Percentiles rank a stretch among this genome's conserved stretches.
Conservation (phyloP, 2,329 filamentous ascomycete species). For the Stenocarpella maydis region DNA sequence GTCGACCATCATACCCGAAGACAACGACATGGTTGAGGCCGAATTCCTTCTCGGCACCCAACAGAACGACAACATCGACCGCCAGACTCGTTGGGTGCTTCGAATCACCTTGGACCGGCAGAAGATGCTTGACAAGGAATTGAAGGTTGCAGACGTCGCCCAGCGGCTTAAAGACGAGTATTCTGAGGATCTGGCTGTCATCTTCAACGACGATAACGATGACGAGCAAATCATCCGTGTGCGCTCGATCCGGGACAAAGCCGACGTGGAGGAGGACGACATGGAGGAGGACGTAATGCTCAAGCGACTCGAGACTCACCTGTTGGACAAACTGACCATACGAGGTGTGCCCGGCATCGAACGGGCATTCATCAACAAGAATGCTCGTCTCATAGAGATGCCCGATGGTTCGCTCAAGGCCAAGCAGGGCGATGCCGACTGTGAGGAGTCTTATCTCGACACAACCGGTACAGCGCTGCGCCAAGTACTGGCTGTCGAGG, state of each 20-base stretch:
- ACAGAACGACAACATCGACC: constrained; percentile 69
- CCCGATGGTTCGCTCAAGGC: constrained; percentile 77
- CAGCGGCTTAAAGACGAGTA: constrained; percentile 90
- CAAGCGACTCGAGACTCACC: constrained; percentile 89
- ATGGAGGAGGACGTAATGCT: constrained; percentile 91
- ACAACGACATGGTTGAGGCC: constrained; percentile 93
- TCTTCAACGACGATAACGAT: constrained; percentile 98
- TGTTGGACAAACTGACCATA: constrained; percentile 89
- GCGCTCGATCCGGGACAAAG: constrained; percentile 75
- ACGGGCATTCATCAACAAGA: constrained; percentile 90
- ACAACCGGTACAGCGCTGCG: constrained; percentile 90
- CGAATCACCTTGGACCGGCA: constrained; percentile 93
- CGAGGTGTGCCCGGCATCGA: constrained; percentile 91
- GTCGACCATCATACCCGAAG: constrained; percentile 84
- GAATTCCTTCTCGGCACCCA: constrained; percentile 85
- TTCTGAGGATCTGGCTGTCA: constrained; percentile 83
- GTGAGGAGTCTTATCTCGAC: constrained; percentile 95
- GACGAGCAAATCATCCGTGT: constrained; percentile 95
- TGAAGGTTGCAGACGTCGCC: constrained; percentile 91
- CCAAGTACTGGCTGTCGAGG: constrained; percentile 84
- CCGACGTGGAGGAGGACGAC: constrained; percentile 70
- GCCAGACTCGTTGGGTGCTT: constrained; percentile 93
- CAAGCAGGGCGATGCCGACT: constrained; percentile 75
- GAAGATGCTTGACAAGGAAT: constrained; percentile 92
- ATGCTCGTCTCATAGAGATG: constrained; percentile 71